Conservation (phyloP, 257 asterid genomes). For the Mentha longifolia region DNA sequence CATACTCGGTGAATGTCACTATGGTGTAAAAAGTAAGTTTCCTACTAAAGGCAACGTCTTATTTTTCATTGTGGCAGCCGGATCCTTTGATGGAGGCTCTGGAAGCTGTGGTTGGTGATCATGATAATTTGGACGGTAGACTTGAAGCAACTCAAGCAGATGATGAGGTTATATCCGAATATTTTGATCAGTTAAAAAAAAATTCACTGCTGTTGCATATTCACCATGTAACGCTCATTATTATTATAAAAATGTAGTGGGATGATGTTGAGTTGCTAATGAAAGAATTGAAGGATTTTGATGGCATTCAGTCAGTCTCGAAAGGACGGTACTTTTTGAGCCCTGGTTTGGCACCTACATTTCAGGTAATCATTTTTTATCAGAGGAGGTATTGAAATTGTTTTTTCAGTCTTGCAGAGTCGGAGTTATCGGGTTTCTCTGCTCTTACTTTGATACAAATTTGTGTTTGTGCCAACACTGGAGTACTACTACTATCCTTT, state of each 20-base stretch:
- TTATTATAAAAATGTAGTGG: slow-evolving; percentile 56
- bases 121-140: slow-evolving; percentile 54
- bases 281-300: slow-evolving; percentile 62
- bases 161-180: slow-evolving; percentile 54
- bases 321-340: slow-evolving; percentile 87
- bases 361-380: slow-evolving; percentile 64
- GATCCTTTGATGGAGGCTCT: slow-evolving; percentile 85
- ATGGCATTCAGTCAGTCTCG: slow-evolving; percentile 81
- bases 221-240: neutral
- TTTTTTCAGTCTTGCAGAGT: neutral
- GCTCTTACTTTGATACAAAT: neutral
- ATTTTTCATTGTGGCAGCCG: slow-evolving; percentile 59
- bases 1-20: slow-evolving; percentile 12
- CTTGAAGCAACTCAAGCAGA: slow-evolving; percentile 75
- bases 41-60: slow-evolving; percentile 16
- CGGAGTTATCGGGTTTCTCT: neutral
- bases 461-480: too few species aligned
- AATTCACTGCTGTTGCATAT: slow-evolving; percentile 4
- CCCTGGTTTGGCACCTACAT: slow-evolving; percentile 96
- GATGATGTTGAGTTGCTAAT: slow-evolving; percentile 82
- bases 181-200: slow-evolving; percentile 13
- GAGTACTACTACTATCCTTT: too few species aligned
- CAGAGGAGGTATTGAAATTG: neutral
- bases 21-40: slow-evolving; percentile 23
- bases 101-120: slow-evolving; percentile 89